These are phyloP conservation scores for Trapa incisa DNA, from an alignment of 345 rosid genomes.

Conservation along the genomic window DNA sequence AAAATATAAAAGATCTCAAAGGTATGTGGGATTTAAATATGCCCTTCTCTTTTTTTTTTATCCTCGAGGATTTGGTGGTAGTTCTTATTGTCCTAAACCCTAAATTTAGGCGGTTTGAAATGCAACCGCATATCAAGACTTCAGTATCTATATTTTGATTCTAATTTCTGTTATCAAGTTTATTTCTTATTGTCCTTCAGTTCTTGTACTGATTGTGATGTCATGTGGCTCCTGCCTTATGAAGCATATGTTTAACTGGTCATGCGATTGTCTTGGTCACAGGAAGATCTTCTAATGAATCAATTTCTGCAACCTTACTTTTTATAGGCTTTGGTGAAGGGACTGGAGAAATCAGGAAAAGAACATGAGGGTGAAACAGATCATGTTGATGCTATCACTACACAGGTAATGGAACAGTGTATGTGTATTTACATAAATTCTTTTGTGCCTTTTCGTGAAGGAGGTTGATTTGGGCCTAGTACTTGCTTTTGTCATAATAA, in stretches of 20 bases:
- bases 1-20: neutral
- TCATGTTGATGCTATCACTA: conserved; percentile 41
- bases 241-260: neutral
- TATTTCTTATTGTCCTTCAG: neutral
- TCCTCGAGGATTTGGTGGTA: no score
- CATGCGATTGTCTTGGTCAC: neutral
- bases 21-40: neutral
- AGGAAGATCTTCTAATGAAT: neutral
- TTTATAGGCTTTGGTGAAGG: conserved; percentile 43
- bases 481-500: neutral
- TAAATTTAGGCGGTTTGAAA: neutral
- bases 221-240: neutral
- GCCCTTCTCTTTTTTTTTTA: no score
- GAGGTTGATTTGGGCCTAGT: neutral
- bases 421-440: neutral
- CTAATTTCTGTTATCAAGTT: neutral
- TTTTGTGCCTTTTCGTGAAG: neutral
- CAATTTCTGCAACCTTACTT: conserved; percentile 1
- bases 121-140: neutral
- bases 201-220: neutral
- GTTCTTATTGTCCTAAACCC: no score
- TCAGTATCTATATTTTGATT: neutral
- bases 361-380: conserved; percentile 44
- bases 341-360: conserved; percentile 48
- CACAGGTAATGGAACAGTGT: conserved; percentile 37